Conservation (phyloP, 2,329 filamentous ascomycete species). For the Exophiala bonariae region DNA sequence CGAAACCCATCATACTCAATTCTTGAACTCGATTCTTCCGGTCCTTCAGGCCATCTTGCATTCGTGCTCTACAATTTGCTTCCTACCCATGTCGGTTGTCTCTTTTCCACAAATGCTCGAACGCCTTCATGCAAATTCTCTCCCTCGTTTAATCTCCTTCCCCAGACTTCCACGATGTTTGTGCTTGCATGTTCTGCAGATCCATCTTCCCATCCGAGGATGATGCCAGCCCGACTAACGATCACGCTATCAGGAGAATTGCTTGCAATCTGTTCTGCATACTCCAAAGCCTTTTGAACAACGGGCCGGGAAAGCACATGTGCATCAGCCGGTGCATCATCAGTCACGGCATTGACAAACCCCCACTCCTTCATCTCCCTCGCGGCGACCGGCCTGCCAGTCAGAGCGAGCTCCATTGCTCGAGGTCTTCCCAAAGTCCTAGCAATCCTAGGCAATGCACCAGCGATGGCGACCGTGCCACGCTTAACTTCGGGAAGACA, state of each 20-base stretch:
- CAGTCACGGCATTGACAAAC: slow-evolving; percentile 53
- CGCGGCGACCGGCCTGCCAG: slow-evolving; percentile 60
- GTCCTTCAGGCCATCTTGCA: too few species aligned
- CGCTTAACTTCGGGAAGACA: slow-evolving; percentile 69
- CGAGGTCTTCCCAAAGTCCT: slow-evolving; percentile 65
- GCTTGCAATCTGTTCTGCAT: slow-evolving; percentile 61
- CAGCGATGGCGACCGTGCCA: slow-evolving; percentile 69
- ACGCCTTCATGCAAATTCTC: slow-evolving; percentile 77
- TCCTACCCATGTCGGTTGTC: slow-evolving; percentile 65
- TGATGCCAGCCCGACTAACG: slow-evolving; percentile 69
- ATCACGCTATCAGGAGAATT: slow-evolving; percentile 76
- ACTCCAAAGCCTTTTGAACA: slow-evolving; percentile 51
- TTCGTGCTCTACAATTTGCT: slow-evolving; percentile 36
- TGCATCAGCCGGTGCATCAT: slow-evolving; percentile 17
- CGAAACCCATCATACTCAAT: too few species aligned
- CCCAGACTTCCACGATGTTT: slow-evolving; percentile 57
- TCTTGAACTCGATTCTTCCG: too few species aligned
- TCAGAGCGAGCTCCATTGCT: slow-evolving; percentile 71
- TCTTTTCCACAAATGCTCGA: slow-evolving; percentile 73
- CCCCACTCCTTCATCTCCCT: slow-evolving; percentile 65
- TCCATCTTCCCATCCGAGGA: slow-evolving; percentile 71
- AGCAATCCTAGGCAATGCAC: slow-evolving; percentile 68
- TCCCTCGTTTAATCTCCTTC: slow-evolving; percentile 41
- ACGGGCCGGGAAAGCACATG: slow-evolving; percentile 18
- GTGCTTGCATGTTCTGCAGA: slow-evolving; percentile 64